Evolutionary conservation across 768 basidiomycete species (phyloP).

Genomic region (Suillus americanus): DNA sequence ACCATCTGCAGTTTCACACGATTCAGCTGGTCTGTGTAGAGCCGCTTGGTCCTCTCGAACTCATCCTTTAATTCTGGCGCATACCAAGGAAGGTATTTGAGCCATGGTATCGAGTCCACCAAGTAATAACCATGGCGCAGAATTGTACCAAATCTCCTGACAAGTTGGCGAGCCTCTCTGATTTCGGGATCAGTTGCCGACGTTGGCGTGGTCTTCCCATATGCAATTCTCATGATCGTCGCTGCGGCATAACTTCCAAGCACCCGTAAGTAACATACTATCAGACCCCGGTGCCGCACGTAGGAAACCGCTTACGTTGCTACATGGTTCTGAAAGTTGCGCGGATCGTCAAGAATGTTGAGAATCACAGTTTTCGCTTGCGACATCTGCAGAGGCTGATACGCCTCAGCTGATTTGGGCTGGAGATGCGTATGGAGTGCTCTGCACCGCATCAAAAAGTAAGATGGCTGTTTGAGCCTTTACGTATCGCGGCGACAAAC

Average conservation of each 20-base stretch:
- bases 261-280: neutral
- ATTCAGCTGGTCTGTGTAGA: conserved; percentile 24
- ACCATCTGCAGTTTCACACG: neutral
- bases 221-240: conserved; percentile 18
- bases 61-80: conserved; percentile 21
- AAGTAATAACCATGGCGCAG: conserved; percentile 50
- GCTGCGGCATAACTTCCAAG: neutral
- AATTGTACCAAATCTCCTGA: conserved; percentile 12
- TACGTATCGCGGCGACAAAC: neutral
- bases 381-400: neutral
- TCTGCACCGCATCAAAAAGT: neutral
- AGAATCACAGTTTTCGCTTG: neutral
- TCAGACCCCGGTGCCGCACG: no score
- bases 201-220: conserved; percentile 41
- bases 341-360: neutral
- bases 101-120: conserved; percentile 48
- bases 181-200: conserved; percentile 19
- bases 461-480: neutral
- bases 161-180: neutral
- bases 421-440: conserved; percentile 13
- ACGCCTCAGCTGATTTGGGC: neutral
- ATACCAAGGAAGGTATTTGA: conserved; percentile 31
- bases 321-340: neutral
- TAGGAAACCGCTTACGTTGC: neutral
- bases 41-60: conserved; percentile 13